phyloP scores from a whole-genome alignment of 352 stramenopile genomes.

The Aphanomyces euteiches region DNA sequence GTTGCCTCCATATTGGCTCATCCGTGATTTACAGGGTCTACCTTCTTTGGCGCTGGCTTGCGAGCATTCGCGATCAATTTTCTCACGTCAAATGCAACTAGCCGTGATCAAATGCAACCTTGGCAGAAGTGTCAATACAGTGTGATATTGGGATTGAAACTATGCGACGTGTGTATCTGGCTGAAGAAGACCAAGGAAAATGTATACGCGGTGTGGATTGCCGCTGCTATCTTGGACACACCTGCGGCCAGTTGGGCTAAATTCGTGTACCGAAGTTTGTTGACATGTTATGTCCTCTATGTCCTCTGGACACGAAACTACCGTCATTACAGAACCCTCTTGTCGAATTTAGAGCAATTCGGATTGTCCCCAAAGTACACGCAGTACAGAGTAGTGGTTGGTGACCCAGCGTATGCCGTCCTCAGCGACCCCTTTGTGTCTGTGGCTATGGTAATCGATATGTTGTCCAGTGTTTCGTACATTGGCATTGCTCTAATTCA shows the following conservation, averaged over 20 bases:
- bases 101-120: neutral
- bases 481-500: conserved; percentile 7
- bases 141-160: neutral
- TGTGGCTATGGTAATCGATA: conserved; percentile 17
- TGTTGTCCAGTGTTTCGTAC: conserved; percentile 17
- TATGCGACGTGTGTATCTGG: neutral
- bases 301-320: neutral
- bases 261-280: neutral
- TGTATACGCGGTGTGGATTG: neutral
- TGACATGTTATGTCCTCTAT: neutral
- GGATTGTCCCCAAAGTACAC: neutral
- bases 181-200: neutral
- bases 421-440: conserved; percentile 16
- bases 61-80: neutral
- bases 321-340: neutral
- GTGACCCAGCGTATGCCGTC: conserved; percentile 5
- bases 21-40: neutral
- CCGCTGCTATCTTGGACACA: neutral
- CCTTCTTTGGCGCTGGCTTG: neutral
- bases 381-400: neutral
- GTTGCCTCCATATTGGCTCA: neutral
- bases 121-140: too few relatives aligned
- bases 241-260: neutral
- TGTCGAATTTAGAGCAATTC: neutral
- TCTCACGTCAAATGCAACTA: neutral